Conservation (phyloP, 345 rosid species). For the Eucalyptus paniculata region DNA sequence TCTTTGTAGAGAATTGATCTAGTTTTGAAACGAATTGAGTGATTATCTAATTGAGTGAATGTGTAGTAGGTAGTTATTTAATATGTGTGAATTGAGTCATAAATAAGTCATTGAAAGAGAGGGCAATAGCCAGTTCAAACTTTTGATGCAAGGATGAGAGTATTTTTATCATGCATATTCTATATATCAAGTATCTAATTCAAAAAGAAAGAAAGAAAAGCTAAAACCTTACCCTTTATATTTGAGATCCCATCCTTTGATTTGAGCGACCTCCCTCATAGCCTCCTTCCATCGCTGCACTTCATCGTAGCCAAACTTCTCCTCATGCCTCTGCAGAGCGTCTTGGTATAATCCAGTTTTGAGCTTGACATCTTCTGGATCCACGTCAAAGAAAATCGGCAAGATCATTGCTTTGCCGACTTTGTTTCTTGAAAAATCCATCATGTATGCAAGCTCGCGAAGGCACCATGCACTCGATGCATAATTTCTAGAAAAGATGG, state of each 20-base stretch:
- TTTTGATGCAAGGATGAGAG: not conserved
- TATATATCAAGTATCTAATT: too few relatives aligned
- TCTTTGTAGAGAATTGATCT: not conserved
- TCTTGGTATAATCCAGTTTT: not conserved
- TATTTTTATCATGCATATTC: too few relatives aligned
- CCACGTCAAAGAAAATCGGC: not conserved
- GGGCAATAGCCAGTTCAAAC: not conserved
- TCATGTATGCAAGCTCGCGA: not conserved
- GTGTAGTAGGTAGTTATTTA: not conserved
- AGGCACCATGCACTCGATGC: not conserved
- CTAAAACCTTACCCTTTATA: not conserved
- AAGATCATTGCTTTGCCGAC: not conserved
- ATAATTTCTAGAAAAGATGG: not conserved
- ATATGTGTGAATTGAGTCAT: not conserved
- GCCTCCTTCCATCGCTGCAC: not conserved
- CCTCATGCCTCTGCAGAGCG: not conserved
- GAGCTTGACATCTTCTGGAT: not conserved
- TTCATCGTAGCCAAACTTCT: not conserved
- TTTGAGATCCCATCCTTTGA: not conserved
- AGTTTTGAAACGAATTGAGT: not conserved
- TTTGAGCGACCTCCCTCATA: not conserved
- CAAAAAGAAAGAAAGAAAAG: too few relatives aligned
- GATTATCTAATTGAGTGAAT: not conserved
- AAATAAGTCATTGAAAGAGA: not conserved
- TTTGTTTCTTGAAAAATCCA: not conserved